Conservation (phyloP, 1,139 yeast genomes). For the Suhomyces panamericanus region DNA sequence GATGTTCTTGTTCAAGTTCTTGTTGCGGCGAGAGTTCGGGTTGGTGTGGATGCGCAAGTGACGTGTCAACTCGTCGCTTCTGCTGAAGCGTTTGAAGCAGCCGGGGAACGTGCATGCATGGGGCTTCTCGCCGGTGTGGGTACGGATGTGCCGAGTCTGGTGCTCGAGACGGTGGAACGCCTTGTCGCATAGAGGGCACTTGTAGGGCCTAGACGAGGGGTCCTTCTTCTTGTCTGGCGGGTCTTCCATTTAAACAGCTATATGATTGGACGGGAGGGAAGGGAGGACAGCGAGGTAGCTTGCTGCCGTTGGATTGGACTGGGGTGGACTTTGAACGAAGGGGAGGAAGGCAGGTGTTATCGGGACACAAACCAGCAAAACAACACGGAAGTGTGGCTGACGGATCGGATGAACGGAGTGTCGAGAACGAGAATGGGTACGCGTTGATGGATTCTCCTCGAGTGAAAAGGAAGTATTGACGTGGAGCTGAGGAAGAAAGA, state of each 20-base stretch:
- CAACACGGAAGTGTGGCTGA: neutral
- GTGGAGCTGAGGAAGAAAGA: neutral
- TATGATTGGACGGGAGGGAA: neutral
- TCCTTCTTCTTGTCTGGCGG: conserved; percentile 19
- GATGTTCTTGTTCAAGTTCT: conserved; percentile 26
- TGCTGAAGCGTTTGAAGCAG: conserved; percentile 63
- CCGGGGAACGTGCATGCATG: conserved; percentile 70
- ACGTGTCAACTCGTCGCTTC: conserved; percentile 69
- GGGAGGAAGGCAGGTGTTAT: neutral
- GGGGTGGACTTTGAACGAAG: neutral
- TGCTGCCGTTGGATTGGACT: neutral
- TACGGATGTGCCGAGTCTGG: conserved; percentile 69
- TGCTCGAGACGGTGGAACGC: conserved; percentile 67
- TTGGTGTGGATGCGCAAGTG: conserved; percentile 66
- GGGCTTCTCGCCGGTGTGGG: conserved; percentile 75
- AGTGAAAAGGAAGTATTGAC: neutral
- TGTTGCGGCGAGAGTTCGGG: conserved; percentile 61
- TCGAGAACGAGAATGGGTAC: neutral
- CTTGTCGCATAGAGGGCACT: conserved; percentile 60
- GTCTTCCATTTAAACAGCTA: conserved; percentile 2
- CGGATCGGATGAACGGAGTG: neutral
- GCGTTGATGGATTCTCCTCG: neutral
- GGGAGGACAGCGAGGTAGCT: neutral
- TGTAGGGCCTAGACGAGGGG: conserved; percentile 45
- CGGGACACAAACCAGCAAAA: neutral